Base-by-base conservation (phyloP, 75 land plant species). In the Sequoiadendron giganteum region DNA sequence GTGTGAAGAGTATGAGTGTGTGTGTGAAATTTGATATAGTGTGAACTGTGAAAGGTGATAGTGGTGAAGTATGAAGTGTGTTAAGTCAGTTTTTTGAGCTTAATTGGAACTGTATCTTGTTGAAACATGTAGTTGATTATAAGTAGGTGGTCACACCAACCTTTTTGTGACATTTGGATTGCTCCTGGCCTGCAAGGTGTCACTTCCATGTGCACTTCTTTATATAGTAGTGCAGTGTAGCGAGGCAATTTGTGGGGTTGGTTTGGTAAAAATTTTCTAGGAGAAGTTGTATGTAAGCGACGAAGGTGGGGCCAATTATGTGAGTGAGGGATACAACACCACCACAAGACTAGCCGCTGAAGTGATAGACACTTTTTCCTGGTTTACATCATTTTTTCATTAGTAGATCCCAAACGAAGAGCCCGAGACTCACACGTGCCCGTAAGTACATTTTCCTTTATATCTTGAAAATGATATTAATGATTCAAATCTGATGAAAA, bases 341-440 rank as follows among this genome's bases (percentile, higher is more conserved):
- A 89, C 90, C 45, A 47, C 77, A n/a, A 95, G 92, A 25, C 86
- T 94, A 8, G 93, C 85, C 30, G 95, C 95, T 6, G 95, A 94
- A 88, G 92, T 93, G 58, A 88, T 94, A 18, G 95, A 95, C 72
- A 94, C 95, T 2, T 92, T 92, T 86, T 92, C 30, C 79, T 92
- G 83, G 93, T 92, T 79, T 92, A 91, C 89, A 91, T 93, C 30
- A 93, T 94, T 78, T 94, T 94, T 93, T 94, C 95, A 28, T 94
- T 95, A 45, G 92, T 94, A 18, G 95, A 93, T 78, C 90, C 95
- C 89, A 94, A 94, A 89, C 88, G 95, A 38, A 93, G 30, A 39
- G 95, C 95, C 48, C 88, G 95, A 15, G 95, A 94, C 87, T 93
- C 95, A 55, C 92, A 92, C 80, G 93, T 93, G 42, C 95, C 95